These are phyloP conservation scores for Fomitopsis serialis DNA, from an alignment of 768 basidiomycete species.

Conservation along the genomic window DNA sequence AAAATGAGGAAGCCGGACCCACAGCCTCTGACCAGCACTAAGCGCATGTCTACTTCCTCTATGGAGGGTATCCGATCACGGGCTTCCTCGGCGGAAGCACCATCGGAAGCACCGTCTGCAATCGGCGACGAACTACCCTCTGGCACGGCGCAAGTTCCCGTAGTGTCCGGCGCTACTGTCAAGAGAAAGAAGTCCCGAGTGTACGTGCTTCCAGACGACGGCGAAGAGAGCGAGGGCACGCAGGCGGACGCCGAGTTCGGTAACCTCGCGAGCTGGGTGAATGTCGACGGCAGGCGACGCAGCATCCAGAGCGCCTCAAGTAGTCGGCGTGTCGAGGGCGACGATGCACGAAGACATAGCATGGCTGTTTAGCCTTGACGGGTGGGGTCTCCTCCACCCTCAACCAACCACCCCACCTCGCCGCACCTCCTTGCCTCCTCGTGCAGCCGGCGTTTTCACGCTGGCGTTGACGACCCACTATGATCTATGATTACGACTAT, in stretches of 20 bases:
- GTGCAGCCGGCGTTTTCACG: not conserved
- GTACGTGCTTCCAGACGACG: conserved; percentile 43
- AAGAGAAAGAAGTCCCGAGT: conserved; percentile 53
- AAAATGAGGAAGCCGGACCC: conserved; percentile 89
- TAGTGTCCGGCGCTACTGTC: conserved; percentile 18
- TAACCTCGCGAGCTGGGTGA: conserved; percentile 38
- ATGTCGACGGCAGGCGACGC: conserved; percentile 52
- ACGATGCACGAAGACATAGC: conserved; percentile 61
- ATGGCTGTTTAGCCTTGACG: conserved; percentile 44
- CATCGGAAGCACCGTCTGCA: too few species aligned
- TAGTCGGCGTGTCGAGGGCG: conserved; percentile 33
- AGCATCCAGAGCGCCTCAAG: conserved; percentile 22
- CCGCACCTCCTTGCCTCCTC: not conserved
- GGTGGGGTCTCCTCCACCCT: not conserved
- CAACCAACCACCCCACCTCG: not conserved
- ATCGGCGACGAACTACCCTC: not conserved
- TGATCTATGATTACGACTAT: not conserved
- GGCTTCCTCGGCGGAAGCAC: not conserved
- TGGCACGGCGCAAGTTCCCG: conserved; percentile 1
- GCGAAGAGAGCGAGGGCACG: conserved; percentile 60
- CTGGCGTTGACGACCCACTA: not conserved
- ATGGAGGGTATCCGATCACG: conserved; percentile 1
- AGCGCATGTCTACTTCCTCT: conserved; percentile 15
- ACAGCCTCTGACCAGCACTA: conserved; percentile 27
- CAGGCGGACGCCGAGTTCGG: conserved; percentile 67